Evolutionary conservation across 2,329 filamentous ascomycete genomes (phyloP).

Genomic region (Sphaerulina musiva): DNA sequence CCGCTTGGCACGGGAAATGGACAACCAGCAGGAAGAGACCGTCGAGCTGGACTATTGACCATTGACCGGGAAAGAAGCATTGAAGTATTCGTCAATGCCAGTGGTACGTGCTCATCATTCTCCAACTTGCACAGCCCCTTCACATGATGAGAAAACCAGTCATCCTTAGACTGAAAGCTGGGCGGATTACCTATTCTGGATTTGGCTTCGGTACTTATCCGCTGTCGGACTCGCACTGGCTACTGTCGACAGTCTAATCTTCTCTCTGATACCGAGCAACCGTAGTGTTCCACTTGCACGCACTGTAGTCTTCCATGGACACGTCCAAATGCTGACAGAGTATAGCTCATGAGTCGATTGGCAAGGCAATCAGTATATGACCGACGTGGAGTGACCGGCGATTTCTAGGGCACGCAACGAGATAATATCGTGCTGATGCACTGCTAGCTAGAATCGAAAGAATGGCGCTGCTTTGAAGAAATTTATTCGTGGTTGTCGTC

Average conservation of each 20-base stretch:
- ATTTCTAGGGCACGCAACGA: conserved; percentile 10
- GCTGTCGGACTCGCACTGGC: conserved; percentile 15
- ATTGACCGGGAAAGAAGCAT: conserved; percentile 29
- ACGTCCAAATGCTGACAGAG: neutral
- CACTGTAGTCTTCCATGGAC: neutral
- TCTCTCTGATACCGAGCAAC: conserved; percentile 29
- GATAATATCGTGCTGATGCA: conserved; percentile 17
- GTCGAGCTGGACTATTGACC: conserved; percentile 46
- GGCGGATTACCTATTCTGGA: conserved; percentile 18
- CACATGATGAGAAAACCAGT: conserved; percentile 33
- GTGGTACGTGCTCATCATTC: neutral
- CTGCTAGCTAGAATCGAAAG: conserved; percentile 5
- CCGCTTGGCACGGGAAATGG: conserved; percentile 41
- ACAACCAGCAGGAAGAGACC: conserved; percentile 35
- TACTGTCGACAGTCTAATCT: conserved; percentile 34
- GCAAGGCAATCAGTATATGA: conserved; percentile 10
- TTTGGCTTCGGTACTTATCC: conserved; percentile 28
- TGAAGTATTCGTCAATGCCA: neutral
- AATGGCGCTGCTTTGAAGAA: conserved; percentile 15
- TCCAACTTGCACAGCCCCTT: neutral
- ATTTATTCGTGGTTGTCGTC: conserved; percentile 12
- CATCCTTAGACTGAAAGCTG: conserved; percentile 37
- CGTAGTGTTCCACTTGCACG: neutral
- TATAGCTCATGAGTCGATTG: conserved; percentile 10
- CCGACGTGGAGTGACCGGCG: conserved; percentile 8